Evolutionary conservation across 768 basidiomycete genomes (phyloP).

Genomic region (Leccinum aurantiacum): DNA sequence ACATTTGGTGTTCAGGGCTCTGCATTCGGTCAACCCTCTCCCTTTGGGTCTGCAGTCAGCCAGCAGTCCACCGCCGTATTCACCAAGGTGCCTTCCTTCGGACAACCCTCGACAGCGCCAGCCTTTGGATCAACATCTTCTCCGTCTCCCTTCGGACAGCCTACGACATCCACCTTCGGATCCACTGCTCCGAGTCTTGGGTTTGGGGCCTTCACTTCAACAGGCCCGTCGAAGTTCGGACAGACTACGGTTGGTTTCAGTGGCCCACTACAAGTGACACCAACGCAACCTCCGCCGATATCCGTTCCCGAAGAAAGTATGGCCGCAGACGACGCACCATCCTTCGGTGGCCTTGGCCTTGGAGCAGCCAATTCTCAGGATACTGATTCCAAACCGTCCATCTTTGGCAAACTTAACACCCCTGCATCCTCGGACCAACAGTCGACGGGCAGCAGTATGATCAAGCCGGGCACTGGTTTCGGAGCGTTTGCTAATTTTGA

Average conservation of each 20-base stretch:
- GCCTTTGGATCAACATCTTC: slow-evolving; percentile 14
- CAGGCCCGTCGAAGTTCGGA: slow-evolving; percentile 34
- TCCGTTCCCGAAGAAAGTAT: slow-evolving; percentile 32
- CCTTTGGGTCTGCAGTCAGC: slow-evolving; percentile 18
- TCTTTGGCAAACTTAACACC: slow-evolving; percentile 31
- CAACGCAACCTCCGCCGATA: neutral
- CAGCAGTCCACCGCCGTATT: slow-evolving; percentile 27
- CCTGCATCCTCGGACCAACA: slow-evolving; percentile 13
- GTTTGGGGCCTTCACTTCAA: slow-evolving; percentile 36
- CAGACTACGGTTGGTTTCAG: slow-evolving; percentile 27
- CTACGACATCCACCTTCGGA: slow-evolving; percentile 20
- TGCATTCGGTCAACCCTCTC: slow-evolving; percentile 34
- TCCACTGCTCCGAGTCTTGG: slow-evolving; percentile 23
- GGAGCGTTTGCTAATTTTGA: slow-evolving; percentile 30
- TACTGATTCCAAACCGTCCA: slow-evolving; percentile 29
- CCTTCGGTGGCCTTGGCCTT: slow-evolving; percentile 34
- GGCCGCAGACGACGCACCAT: slow-evolving; percentile 32
- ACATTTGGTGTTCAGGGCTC: slow-evolving; percentile 27
- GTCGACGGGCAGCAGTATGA: slow-evolving; percentile 19
- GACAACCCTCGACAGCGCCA: slow-evolving; percentile 11
- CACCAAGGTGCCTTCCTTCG: slow-evolving; percentile 25
- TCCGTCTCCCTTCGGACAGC: neutral
- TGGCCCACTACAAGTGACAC: slow-evolving; percentile 7
- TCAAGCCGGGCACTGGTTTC: slow-evolving; percentile 38
- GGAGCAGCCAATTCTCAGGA: slow-evolving; percentile 25